phyloP scores from a whole-genome alignment of 495 filamentous ascomycete species.

The Neurospora sp. region DNA sequence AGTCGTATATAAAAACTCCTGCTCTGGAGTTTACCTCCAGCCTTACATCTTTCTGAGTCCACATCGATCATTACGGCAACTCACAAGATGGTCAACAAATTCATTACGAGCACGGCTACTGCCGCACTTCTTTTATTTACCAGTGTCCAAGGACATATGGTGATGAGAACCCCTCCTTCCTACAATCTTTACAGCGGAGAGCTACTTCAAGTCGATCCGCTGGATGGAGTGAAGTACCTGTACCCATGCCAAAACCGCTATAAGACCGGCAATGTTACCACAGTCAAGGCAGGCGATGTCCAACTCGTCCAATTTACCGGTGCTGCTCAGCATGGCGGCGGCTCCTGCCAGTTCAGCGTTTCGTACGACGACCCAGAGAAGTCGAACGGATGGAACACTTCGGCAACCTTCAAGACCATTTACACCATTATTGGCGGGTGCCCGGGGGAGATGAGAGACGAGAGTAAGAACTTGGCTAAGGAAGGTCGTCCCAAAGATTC shows the following conservation, averaged over 20 bases:
- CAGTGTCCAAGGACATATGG: slow-evolving; percentile 50
- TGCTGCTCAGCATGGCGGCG: slow-evolving; percentile 59
- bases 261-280: not conserved
- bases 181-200: slow-evolving; percentile 31
- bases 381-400: slow-evolving; percentile 25
- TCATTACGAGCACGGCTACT: slow-evolving; percentile 3
- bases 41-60: not conserved
- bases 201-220: slow-evolving; percentile 45
- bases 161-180: slow-evolving; percentile 53
- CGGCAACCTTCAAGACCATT: slow-evolving; percentile 54
- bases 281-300: slow-evolving; percentile 34
- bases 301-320: slow-evolving; percentile 41
- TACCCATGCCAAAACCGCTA: slow-evolving; percentile 59
- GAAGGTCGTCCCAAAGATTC: slow-evolving; percentile 9
- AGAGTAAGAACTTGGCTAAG: slow-evolving; percentile 21
- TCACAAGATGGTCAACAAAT: not conserved
- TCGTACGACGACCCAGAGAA: slow-evolving; percentile 51
- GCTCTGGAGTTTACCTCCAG: too few species aligned
- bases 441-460: slow-evolving; percentile 33
- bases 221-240: slow-evolving; percentile 41
- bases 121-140: slow-evolving; percentile 27
- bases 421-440: slow-evolving; percentile 63
- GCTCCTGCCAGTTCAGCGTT: slow-evolving; percentile 69
- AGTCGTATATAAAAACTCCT: not conserved
- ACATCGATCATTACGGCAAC: not conserved